phyloP scores from a whole-genome alignment of 1,284 basidiomycete species.

The Trichosporon inkin region DNA sequence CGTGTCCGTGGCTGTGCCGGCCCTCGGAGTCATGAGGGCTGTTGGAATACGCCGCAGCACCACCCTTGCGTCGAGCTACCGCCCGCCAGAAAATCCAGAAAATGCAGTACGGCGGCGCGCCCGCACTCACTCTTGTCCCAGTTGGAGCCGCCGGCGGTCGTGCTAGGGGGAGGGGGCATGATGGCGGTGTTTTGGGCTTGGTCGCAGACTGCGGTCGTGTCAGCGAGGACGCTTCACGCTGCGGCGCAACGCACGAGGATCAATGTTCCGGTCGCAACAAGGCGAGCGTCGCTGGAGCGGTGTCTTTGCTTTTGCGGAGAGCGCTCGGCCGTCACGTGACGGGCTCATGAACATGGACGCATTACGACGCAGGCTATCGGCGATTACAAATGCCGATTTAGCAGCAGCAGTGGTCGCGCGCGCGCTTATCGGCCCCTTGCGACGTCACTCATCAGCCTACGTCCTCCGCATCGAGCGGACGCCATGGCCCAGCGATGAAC shows the following conservation, averaged over 20 bases:
- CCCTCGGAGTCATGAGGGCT: too few species aligned
- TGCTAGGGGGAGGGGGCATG: constrained; percentile 48
- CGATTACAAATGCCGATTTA: constrained; percentile 1
- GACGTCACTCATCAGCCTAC: background rate
- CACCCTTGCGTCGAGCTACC: too few species aligned
- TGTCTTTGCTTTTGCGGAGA: background rate
- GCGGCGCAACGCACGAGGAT: background rate
- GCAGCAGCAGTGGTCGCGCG: background rate
- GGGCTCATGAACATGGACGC: background rate
- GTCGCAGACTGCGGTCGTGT: background rate
- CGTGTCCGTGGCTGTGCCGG: too few species aligned
- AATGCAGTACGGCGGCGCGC: too few species aligned
- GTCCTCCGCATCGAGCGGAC: background rate
- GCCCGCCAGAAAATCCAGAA: too few species aligned
- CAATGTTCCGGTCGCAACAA: background rate
- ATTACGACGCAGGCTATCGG: background rate
- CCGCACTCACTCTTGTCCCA: constrained; percentile 45
- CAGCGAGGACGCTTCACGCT: background rate
- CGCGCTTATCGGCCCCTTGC: background rate
- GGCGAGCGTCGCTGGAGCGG: too few species aligned
- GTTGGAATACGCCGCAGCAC: too few species aligned
- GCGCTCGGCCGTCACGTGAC: background rate
- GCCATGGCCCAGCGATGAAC: constrained; percentile 24
- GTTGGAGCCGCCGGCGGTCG: constrained; percentile 39
- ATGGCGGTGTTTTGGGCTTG: constrained; percentile 12